Percentiles rank a stretch among this genome's conserved stretches.
Evolutionary conservation across 176 grass and related monocot genomes (phyloP).

Genomic region (Puya raimondii): DNA sequence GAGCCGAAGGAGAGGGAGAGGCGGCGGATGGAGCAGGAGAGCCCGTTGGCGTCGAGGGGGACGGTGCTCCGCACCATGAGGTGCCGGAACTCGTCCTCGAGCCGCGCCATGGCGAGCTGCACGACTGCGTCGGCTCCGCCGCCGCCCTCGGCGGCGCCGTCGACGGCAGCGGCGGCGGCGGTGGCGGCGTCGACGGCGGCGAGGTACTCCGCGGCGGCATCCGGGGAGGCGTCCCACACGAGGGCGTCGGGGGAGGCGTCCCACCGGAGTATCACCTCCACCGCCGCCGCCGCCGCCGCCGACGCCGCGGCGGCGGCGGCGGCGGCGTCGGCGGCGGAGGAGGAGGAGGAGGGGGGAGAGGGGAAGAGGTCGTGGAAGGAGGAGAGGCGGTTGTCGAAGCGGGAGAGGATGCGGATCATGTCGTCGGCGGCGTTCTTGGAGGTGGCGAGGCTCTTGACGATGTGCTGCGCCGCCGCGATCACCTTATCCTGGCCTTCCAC

Average conservation of each 20-base stretch:
- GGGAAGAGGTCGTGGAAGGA: not conserved
- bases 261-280: slow-evolving; percentile 65
- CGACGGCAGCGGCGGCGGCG: slow-evolving; percentile 4
- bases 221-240: slow-evolving; percentile 61
- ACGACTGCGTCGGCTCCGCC: slow-evolving; percentile 37
- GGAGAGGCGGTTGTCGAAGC: slow-evolving; percentile 65
- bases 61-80: slow-evolving; percentile 69
- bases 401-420: slow-evolving; percentile 98
- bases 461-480: slow-evolving; percentile 90
- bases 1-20: slow-evolving; percentile 63
- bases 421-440: slow-evolving; percentile 99
- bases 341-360: slow-evolving; percentile 3
- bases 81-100: slow-evolving; percentile 84
- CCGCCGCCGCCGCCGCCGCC: slow-evolving; percentile 18
- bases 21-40: slow-evolving; percentile 78
- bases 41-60: slow-evolving; percentile 57
- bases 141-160: not conserved
- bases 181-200: slow-evolving; percentile 36
- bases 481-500: slow-evolving; percentile 65
- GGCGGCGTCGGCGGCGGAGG: slow-evolving; percentile 25
- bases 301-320: not conserved
- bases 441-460: slow-evolving; percentile 92
- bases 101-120: slow-evolving; percentile 77
- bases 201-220: slow-evolving; percentile 43
- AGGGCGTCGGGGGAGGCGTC: slow-evolving; percentile 57